Base-by-base conservation (phyloP, 192 early-diverging fungal species). In the Gorgonomyces haynaldii region DNA sequence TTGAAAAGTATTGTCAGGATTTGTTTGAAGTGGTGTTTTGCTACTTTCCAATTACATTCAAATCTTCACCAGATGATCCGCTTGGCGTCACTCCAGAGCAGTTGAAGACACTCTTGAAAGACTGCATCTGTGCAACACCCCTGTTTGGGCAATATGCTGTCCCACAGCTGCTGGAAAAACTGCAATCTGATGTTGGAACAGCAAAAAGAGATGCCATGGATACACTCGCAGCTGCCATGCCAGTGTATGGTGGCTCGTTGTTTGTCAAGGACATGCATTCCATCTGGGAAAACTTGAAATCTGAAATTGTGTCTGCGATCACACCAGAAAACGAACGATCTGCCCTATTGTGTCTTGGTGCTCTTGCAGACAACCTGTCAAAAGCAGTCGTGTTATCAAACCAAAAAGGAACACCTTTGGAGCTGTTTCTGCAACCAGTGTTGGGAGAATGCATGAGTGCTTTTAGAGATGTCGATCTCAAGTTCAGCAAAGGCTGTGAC, bases 41-140 rank as follows among this genome's bases (percentile, higher is more conserved):
- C 68, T 99, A 99, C 68, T 99, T 99, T 52, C 96, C 96, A 3
- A 97, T 99, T 58, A 96, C 95, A 3, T 99, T 99, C 60, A 86
- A 86, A 66, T 83, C 91, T 13, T 85, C 91, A 0, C 88, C 89
- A 9, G 86, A 90, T 58, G 95, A 99, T 72, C 80, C 88, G 8
- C 86, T 90, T 40, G 88, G 88, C 15, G 92, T 99, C 31, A 88
- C 96, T 20, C 70, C 95, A 10, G 90, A 91, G 22, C 76, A 91
- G 68, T 65, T 99, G 23, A 95, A 96, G 66, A 23, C 62, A 7
- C 77, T 77, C 8, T 64, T 99, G 26, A 76, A 83, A 26, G 60
- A 79, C 15, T 88, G 84, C 45, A 76, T 97, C 23, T 68, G 84
- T 12, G 72, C 83, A 5, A 82, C 84, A 20, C 83, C 86, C 1